Base-by-base conservation (phyloP, 371 early-diverging fungal genomes). In the Neoconidiobolus thromboides region DNA sequence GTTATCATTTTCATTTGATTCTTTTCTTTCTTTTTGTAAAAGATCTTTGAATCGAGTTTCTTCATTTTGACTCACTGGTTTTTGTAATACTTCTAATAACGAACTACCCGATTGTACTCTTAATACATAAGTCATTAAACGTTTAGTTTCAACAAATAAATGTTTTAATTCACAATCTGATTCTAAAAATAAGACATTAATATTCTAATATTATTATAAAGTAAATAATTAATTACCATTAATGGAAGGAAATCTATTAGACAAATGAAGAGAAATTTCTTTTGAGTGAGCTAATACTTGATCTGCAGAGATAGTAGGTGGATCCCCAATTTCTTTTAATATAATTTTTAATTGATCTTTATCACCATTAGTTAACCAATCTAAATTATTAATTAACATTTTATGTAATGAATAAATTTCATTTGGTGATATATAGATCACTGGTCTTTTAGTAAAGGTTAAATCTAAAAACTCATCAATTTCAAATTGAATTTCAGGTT, bases 321-420 rank as follows among this genome's bases (percentile, higher is more conserved):
- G 83, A 1, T 74, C 60, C 0, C 92, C 95, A 10, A 96, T 76
- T 38, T 92, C 91, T 37, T 77, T 72, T 43, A 93, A 69, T 14
- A 96, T 81, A 2, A 79, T 74, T 1, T 82, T 73, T 9, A 97
- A 65, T 41, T 86, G 85, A 62, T 96, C 95, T 1, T 79, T 73
- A 47, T 69, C 62, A 42, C 81, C 74, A 1, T 78, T 71, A 9
- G 75, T 76, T 6, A 80, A 65, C 37, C 69, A 69, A 39, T 87
- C 82, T 26, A 91, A 62, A 63, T 87, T 84, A 48, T 86, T 77
- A 43, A 80, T 69, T 38, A 98, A 64, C 62, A 81, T 79, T 58
- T 77, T 75, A 64, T 96, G 96, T 58, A 93, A 73, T 43, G 85
- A 83, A 68, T 87, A 89, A 59, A 96, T 80, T 68, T 95, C 96